Conservation (phyloP, 208 protist genomes). For the Acanthamoeba divionensis region DNA sequence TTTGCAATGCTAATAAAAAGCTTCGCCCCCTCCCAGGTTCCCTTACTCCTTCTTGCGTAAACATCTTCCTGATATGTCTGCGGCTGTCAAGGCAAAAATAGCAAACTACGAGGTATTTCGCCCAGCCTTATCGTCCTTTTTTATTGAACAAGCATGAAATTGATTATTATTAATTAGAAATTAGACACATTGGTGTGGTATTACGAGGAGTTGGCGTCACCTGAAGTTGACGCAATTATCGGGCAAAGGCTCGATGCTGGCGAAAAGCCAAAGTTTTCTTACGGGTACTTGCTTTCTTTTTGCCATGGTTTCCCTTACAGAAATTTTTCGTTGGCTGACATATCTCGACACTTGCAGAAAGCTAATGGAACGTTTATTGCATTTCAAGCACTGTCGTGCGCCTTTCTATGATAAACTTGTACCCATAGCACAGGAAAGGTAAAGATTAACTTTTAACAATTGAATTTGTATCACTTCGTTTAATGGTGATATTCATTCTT, state of each 20-base stretch:
- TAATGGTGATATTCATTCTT: neutral
- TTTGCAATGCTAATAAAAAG: too few species aligned
- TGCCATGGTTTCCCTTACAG: neutral
- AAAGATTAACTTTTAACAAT: neutral
- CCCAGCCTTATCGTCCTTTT: too few species aligned
- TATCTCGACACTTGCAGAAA: slow-evolving; percentile 52
- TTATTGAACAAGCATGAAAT: too few species aligned
- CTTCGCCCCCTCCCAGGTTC: too few species aligned
- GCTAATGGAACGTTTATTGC: slow-evolving; percentile 68
- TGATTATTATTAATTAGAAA: neutral
- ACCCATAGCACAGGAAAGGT: neutral
- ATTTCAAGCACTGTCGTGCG: neutral
- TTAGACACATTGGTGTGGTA: slow-evolving; percentile 67
- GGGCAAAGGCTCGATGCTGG: slow-evolving; percentile 54
- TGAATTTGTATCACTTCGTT: neutral
- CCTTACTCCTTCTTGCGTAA: slow-evolving; percentile 48
- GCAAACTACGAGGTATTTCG: slow-evolving; percentile 20
- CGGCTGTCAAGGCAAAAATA: slow-evolving; percentile 8
- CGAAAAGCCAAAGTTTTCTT: slow-evolving; percentile 57
- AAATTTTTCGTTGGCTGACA: neutral
- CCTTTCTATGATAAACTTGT: neutral
- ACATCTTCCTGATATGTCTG: slow-evolving; percentile 16
- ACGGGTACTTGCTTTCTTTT: neutral
- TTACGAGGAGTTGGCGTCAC: slow-evolving; percentile 62
- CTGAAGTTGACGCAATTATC: slow-evolving; percentile 24